phyloP scores from a whole-genome alignment of 2,329 filamentous ascomycete species.

The Ophiognomonia clavigignenti-juglandacearum region DNA sequence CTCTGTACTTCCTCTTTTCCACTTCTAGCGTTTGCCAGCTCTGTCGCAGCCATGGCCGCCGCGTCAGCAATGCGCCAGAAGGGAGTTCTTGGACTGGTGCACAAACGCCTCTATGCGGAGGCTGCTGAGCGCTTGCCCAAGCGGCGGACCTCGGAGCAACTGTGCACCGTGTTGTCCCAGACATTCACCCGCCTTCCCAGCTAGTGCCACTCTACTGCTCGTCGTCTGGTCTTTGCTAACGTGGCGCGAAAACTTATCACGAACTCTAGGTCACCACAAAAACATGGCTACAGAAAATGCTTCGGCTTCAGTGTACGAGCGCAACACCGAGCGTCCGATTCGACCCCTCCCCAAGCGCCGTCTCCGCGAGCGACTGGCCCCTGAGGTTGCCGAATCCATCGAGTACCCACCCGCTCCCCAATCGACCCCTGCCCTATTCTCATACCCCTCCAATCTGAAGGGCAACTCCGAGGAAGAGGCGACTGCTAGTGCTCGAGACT shows the following conservation, averaged over 20 bases:
- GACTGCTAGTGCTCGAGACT: conserved; percentile 27
- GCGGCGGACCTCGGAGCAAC: background rate
- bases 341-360: conserved; percentile 85
- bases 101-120: background rate
- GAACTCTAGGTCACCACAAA: conserved; percentile 36
- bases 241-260: conserved; percentile 19
- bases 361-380: conserved; percentile 80
- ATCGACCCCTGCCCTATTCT: conserved; percentile 69
- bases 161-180: background rate
- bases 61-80: background rate
- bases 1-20: background rate
- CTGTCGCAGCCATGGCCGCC: background rate
- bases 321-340: conserved; percentile 72
- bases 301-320: conserved; percentile 52
- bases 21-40: no score
- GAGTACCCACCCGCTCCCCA: conserved; percentile 75
- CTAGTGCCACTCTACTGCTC: conserved; percentile 4
- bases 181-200: conserved; percentile 3
- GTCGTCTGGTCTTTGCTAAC: conserved; percentile 25
- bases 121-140: background rate
- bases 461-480: conserved; percentile 34
- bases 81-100: background rate
- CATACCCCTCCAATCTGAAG: conserved; percentile 59
- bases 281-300: conserved; percentile 73
- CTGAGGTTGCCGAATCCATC: conserved; percentile 77